phyloP scores from a whole-genome alignment of 306 rosid species.

The Ammopiptanthus mongolicus region DNA sequence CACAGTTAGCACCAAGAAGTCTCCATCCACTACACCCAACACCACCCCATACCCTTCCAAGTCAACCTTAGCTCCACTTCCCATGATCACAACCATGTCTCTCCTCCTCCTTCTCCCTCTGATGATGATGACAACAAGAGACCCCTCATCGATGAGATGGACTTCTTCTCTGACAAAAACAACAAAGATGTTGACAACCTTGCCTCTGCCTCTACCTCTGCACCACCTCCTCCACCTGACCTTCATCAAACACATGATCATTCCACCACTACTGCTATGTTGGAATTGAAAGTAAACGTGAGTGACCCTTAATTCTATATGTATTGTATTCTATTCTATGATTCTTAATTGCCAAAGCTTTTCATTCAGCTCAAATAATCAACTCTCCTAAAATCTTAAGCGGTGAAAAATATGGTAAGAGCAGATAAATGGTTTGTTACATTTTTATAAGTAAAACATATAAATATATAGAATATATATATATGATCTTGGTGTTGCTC shows the following conservation, averaged over 20 bases:
- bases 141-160: constrained; percentile 50
- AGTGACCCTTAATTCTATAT: constrained; percentile 1
- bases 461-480: too few relatives aligned
- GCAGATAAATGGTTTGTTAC: too few relatives aligned
- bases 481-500: too few relatives aligned
- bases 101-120: constrained; percentile 30
- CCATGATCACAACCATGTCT: not conserved
- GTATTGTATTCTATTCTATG: not conserved
- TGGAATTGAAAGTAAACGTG: constrained; percentile 57
- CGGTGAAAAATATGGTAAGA: too few relatives aligned
- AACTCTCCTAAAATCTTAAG: too few relatives aligned
- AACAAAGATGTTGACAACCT: not conserved
- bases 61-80: constrained; percentile 46
- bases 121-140: constrained; percentile 16
- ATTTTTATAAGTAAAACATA: too few relatives aligned
- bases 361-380: not conserved
- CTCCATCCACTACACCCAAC: constrained; percentile 14
- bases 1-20: not conserved
- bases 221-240: not conserved
- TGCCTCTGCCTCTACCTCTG: constrained; percentile 12
- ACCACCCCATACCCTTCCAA: constrained; percentile 34
- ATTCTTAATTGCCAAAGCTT: not conserved
- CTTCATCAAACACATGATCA: not conserved
- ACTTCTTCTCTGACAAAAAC: constrained; percentile 51
- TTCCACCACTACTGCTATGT: constrained; percentile 7